Percentiles rank a stretch among this genome's conserved stretches.
Evolutionary conservation across 805 yeast genomes (phyloP).

Genomic region (Suhomyces sp.): DNA sequence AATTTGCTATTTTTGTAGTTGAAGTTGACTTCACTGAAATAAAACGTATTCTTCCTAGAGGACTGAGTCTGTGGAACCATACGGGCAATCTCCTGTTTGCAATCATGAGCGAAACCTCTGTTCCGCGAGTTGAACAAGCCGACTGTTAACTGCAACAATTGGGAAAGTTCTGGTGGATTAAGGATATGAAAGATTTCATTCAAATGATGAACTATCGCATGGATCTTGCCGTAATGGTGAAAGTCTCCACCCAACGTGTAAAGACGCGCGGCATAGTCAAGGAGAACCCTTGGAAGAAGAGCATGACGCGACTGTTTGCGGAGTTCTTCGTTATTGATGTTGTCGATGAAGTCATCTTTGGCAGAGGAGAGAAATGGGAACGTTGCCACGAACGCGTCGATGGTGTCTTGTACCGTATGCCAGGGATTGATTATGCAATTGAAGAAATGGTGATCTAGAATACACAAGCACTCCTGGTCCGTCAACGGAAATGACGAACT

Average conservation of each 20-base stretch:
- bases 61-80: no score
- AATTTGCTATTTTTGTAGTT: slow-evolving; percentile 13
- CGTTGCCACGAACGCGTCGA: slow-evolving; percentile 16
- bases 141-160: no score
- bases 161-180: no score
- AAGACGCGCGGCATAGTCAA: no score
- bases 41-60: no score
- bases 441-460: slow-evolving; percentile 18
- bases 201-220: no score
- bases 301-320: slow-evolving; percentile 4
- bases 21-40: slow-evolving; percentile 22
- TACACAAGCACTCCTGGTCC: neutral
- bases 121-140: no score
- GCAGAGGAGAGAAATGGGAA: slow-evolving; percentile 9
- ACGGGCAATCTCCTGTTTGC: no score
- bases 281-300: slow-evolving; percentile 6
- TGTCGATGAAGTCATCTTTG: slow-evolving; percentile 3
- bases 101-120: no score
- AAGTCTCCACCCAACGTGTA: no score
- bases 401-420: slow-evolving; percentile 21
- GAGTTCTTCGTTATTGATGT: slow-evolving; percentile 4
- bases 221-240: no score
- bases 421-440: slow-evolving; percentile 15
- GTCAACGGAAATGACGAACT: slow-evolving; percentile 1
- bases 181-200: no score